Conservation (phyloP, 1,284 basidiomycete genomes). For the Rhodotorula sp. region DNA sequence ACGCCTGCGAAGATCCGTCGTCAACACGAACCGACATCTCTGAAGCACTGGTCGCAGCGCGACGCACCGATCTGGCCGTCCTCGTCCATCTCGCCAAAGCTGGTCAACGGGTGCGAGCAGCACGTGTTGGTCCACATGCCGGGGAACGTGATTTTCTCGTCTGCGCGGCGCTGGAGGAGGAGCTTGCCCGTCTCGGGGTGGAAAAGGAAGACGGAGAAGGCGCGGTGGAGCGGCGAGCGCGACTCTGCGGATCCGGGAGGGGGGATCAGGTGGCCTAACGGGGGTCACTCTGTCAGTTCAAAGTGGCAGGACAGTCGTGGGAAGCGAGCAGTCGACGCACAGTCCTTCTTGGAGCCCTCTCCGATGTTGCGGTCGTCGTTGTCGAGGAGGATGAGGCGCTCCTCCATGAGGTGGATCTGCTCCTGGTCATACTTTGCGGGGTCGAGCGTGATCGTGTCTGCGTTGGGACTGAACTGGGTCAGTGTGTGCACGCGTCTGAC, state of each 20-base stretch:
- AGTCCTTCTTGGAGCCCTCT: constrained; percentile 95
- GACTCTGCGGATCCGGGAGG: constrained; percentile 51
- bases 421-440: constrained; percentile 50
- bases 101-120: constrained; percentile 87
- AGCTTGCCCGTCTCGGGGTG: constrained; percentile 89
- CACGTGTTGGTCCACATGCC: constrained; percentile 99
- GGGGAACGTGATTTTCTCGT: constrained; percentile 99
- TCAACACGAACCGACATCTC: background rate
- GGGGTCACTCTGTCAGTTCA: background rate
- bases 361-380: constrained; percentile 85
- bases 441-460: constrained; percentile 41
- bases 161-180: constrained; percentile 90
- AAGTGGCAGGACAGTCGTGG: background rate
- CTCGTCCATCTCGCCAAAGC: constrained; percentile 69
- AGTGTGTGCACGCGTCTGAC: background rate
- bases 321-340: constrained; percentile 56
- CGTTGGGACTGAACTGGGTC: background rate
- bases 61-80: constrained; percentile 68
- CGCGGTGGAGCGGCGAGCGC: constrained; percentile 91
- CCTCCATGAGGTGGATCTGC: constrained; percentile 84
- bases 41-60: background rate
- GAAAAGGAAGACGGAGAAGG: constrained; percentile 97
- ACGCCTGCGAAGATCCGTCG: constrained; percentile 56
- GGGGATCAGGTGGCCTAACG: constrained; percentile 75
- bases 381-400: constrained; percentile 93